Base-by-base conservation (phyloP, 2,329 filamentous ascomycete species). In the Lojkania enalia region DNA sequence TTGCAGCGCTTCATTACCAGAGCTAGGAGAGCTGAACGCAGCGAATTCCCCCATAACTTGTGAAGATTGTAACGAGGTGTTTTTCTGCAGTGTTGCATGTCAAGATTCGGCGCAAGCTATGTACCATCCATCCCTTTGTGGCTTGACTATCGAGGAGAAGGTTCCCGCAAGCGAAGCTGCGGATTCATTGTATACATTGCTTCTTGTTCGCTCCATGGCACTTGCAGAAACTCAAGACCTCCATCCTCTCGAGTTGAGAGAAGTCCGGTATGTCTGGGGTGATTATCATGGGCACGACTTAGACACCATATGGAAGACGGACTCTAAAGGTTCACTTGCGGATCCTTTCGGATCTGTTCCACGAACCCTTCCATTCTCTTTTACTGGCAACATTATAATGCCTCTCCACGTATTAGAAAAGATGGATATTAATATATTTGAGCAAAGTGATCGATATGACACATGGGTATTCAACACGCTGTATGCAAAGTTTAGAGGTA, bases 381-480 rank as follows among this genome's bases (percentile, higher is more conserved):
- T 92, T 71, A 78, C 83, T 40, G 83, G 83, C 69, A 90, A 88
- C 55, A 81, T 94, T 48, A 79, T 87, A 44, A 81, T 80, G 2
- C 88, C 88, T 0, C 77, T 92, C 4, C 86, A 91, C 61, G 77
- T 92, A 21, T 78, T 94, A 13, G 87, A 91, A 66, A 90, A 89
- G 70, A 90, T 94, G 85, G 87, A 90, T 55, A 76, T 92, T 44
- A 85, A 92, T 63, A 84, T 90, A 40, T 92, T 86, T 65, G 76
- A 71, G 19, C 52, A 66, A 35, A 70, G 66, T 45, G 54, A 64
- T 74, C 70, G 75, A 18, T 85, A 87, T 65, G 87, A 91, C 57
- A 71, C 87, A 5, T 94, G 88, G 88, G 80, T 96, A 13, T 80
- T 95, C 62, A 96, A 97, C 71, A 96, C 90, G 0, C 78, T 96